These are phyloP conservation scores for Nigrospora osmanthi DNA, from an alignment of 2,329 filamentous ascomycete species.

Conservation along the genomic window DNA sequence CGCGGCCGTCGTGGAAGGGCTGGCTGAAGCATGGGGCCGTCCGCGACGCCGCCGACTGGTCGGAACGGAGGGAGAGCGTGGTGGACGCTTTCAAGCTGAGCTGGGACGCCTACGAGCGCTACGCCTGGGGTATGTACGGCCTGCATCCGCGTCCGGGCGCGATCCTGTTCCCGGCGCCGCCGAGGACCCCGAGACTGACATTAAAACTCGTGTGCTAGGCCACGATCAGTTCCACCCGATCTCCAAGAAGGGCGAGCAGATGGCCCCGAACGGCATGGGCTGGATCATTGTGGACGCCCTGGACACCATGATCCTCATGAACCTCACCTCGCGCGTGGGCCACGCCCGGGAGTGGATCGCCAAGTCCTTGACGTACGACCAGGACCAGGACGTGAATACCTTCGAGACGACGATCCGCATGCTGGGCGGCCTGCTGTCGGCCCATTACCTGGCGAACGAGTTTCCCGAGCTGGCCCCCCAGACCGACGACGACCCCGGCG, in stretches of 20 bases:
- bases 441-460: constrained; percentile 85
- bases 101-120: constrained; percentile 86
- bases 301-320: constrained; percentile 98
- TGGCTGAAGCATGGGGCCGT: constrained; percentile 45
- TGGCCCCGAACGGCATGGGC: constrained; percentile 82
- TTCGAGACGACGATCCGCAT: constrained; percentile 98
- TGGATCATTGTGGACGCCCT: constrained; percentile 98
- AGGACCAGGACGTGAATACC: constrained; percentile 91
- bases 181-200: background rate
- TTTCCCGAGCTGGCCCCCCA: constrained; percentile 75
- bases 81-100: constrained; percentile 85
- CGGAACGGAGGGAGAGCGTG: constrained; percentile 68
- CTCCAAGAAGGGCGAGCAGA: constrained; percentile 70
- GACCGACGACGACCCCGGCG: constrained; percentile 61
- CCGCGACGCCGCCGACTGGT: constrained; percentile 58
- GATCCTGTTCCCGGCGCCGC: background rate
- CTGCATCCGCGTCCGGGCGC: background rate
- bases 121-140: constrained; percentile 76
- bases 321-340: constrained; percentile 75
- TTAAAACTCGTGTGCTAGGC: constrained; percentile 33
- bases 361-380: constrained; percentile 73
- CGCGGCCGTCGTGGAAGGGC: constrained; percentile 39
- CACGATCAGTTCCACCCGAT: constrained; percentile 83
- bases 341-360: constrained; percentile 87
- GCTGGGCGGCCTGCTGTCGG: constrained; percentile 86